Percentiles rank a stretch among this genome's conserved stretches.
These are phyloP conservation scores for Monilinia polystroma DNA, from an alignment of 2,329 filamentous ascomycete genomes.

Conservation along the genomic window DNA sequence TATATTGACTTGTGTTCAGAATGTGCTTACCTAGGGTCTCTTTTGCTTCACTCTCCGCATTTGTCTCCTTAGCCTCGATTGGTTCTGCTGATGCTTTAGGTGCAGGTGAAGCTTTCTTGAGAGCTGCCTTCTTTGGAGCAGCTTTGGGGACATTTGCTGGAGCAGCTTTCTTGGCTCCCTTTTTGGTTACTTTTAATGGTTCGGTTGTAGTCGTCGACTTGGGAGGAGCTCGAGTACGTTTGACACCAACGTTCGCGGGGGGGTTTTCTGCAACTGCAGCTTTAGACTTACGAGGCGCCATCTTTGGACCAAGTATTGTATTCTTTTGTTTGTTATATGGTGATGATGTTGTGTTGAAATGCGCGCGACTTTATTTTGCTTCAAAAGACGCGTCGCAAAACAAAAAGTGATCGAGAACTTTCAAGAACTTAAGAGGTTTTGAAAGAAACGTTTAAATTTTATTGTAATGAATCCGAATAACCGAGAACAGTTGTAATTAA, in stretches of 20 bases:
- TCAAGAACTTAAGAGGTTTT: neutral
- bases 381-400: constrained; percentile 1
- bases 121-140: neutral
- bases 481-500: neutral
- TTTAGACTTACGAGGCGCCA: constrained; percentile 1
- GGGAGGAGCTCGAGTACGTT: constrained; percentile 3
- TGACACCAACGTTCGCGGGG: constrained; percentile 13
- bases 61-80: neutral
- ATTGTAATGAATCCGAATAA: neutral
- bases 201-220: neutral
- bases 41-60: neutral
- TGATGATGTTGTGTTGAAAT: neutral
- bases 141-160: neutral
- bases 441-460: neutral
- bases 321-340: neutral
- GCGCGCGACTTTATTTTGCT: neutral
- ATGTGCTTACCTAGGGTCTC: neutral
- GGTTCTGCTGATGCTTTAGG: neutral
- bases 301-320: neutral
- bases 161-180: neutral
- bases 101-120: neutral
- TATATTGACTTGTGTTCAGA: too few relatives aligned
- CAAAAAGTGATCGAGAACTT: neutral
- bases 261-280: neutral
- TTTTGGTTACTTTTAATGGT: neutral